Base-by-base conservation (phyloP, 495 filamentous ascomycete species). In the Penicillium pancosmium region DNA sequence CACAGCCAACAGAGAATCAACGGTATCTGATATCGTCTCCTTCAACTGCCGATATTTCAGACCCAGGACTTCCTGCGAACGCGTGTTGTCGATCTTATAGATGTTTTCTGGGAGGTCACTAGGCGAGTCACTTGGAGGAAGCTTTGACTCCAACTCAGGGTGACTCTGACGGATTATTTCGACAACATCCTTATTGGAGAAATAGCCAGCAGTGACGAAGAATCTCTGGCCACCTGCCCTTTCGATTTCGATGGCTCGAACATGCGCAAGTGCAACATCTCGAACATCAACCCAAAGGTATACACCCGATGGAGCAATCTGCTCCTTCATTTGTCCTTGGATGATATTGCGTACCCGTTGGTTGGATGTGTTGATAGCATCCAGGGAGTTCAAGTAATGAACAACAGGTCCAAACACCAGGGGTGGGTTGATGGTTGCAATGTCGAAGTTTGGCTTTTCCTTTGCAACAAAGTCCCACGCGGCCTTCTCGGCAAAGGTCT, bases 381-480 rank as follows among this genome's bases (percentile, higher is more conserved):
- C 83, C 9, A 91, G 75, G n/a, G 74, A 82, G 61, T 88, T 87
- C 41, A 90, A 72, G 56, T 86, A 85, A 61, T 82, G 80, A 49
- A 85, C 79, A 13, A 92, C 78, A 0, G 91, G 91, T 0, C 91
- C 91, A 13, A 88, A 72, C 4, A 93, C 88, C n/a, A 91, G 70
- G 0, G 90, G 88, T 51, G 81, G 81, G 64, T 86, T 86, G 64
- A 93, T 81, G 0, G 91, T 95, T 9, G 84, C 79, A 46, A 98
- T 61, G 40, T 86, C 82, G 64, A 94, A 94, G 64, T 85, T 86
- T 0, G 88, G 90, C 71, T 91, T 90, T 71, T 91, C 87, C 48
- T 87, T 85, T 72, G 90, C 85, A 4, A 92, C 74, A 65, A 92
- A 92, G 7, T 92, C 84, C 90, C 90, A 94, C 1, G 90, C 90